Conservation (phyloP, 2,329 filamentous ascomycete genomes). For the Aaosphaeria arxii region DNA sequence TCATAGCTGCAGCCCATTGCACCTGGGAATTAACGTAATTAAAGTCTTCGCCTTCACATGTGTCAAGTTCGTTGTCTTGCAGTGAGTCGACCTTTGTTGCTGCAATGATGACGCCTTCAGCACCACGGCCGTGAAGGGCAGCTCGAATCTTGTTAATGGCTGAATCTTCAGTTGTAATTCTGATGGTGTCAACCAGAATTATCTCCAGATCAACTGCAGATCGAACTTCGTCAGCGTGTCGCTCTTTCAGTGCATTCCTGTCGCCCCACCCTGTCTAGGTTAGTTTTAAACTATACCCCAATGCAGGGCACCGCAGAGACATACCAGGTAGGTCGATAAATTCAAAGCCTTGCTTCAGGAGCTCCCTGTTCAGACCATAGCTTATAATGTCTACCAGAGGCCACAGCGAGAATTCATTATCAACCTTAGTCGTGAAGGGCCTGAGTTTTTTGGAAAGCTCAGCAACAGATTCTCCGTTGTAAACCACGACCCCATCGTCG, state of each 20-base stretch:
- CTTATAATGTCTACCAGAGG: constrained; percentile 17
- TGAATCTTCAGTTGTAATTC: constrained; percentile 13
- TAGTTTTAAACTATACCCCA: background rate
- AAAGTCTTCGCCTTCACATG: constrained; percentile 10
- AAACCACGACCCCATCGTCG: background rate
- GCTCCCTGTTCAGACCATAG: constrained; percentile 8
- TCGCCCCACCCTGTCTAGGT: constrained; percentile 16
- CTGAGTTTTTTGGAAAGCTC: constrained; percentile 10
- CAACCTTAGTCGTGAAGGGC: constrained; percentile 14
- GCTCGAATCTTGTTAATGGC: constrained; percentile 12
- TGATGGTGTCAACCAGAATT: constrained; percentile 15
- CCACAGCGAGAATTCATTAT: constrained; percentile 13
- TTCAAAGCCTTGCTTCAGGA: constrained; percentile 11
- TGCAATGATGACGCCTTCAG: constrained; percentile 14
- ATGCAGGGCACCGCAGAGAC: background rate
- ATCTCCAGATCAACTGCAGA: constrained; percentile 16
- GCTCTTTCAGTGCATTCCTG: constrained; percentile 11
- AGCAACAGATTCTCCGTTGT: constrained; percentile 1
- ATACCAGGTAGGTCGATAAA: constrained; percentile 22
- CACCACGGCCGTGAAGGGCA: constrained; percentile 9
- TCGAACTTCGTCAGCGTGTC: constrained; percentile 16
- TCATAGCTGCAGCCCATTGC: constrained; percentile 6
- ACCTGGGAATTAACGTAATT: background rate
- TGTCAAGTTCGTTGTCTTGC: constrained; percentile 5
- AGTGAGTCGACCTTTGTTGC: constrained; percentile 24